Evolutionary conservation across 1,139 yeast genomes (phyloP).

Genomic region (Scheffersomyces cryptocercus): DNA sequence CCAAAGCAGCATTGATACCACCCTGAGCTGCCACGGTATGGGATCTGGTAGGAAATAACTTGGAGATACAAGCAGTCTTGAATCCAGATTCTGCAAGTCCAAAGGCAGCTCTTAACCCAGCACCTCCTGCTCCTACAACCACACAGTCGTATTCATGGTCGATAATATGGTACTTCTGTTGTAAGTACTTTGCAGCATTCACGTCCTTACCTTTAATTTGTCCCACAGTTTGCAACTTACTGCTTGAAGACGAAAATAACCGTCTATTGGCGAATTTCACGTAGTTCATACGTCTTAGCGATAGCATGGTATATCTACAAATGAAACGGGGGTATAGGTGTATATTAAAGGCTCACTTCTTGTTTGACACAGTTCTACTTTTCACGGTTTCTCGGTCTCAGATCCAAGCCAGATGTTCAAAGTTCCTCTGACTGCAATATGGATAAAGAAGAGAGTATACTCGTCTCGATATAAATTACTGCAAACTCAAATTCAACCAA

Average conservation of each 20-base stretch:
- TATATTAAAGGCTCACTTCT: too few relatives aligned
- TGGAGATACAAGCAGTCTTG: slow-evolving; percentile 95
- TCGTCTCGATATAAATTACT: too few relatives aligned
- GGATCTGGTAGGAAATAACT: slow-evolving; percentile 94
- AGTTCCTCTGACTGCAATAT: too few relatives aligned
- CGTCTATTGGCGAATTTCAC: too few relatives aligned
- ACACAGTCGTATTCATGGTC: slow-evolving; percentile 97
- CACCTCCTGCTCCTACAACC: slow-evolving; percentile 98
- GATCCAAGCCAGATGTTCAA: too few relatives aligned
- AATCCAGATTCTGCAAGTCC: slow-evolving; percentile 95
- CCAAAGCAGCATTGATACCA: slow-evolving; percentile 96
- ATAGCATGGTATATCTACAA: too few relatives aligned
- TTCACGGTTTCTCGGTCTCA: too few relatives aligned
- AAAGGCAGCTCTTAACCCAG: slow-evolving; percentile 96
- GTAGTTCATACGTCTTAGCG: too few relatives aligned
- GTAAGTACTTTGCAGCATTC: slow-evolving; percentile 6
- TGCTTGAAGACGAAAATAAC: background rate
- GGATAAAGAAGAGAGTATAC: too few relatives aligned
- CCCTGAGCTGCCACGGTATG: slow-evolving; percentile 99
- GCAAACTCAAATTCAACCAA: too few relatives aligned
- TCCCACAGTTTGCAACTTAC: slow-evolving; percentile 8
- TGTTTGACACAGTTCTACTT: too few relatives aligned
- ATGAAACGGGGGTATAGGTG: too few relatives aligned
- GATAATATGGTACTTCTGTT: slow-evolving; percentile 75
- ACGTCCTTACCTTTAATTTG: slow-evolving; percentile 6